A percentile compares a stretch with the other conserved stretches of the same genome.
phyloP scores from a whole-genome alignment of 2,329 filamentous ascomycete genomes.

The Pseudogymnoascus sp. region DNA sequence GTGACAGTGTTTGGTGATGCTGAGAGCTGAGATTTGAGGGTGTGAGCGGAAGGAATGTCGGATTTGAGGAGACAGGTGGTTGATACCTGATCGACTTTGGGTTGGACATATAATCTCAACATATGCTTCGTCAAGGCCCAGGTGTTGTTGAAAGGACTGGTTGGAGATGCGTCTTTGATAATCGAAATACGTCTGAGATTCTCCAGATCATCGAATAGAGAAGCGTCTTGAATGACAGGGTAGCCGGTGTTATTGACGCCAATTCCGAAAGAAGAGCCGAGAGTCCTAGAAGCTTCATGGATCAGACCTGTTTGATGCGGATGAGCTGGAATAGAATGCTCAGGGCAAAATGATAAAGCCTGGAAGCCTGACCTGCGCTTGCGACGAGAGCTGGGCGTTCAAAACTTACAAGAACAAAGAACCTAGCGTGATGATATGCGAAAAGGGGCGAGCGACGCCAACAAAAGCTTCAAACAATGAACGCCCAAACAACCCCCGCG shows the following conservation, averaged over 20 bases:
- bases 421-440: not conserved
- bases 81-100: not conserved
- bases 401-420: not conserved
- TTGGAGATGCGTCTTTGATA: not conserved
- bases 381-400: not conserved
- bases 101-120: not conserved
- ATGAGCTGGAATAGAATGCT: not conserved
- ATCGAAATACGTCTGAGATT: not conserved
- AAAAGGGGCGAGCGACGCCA: not conserved
- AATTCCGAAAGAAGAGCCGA: not conserved
- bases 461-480: not conserved
- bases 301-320: not conserved
- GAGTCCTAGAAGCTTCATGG: not conserved
- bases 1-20: slow-evolving; percentile 52
- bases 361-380: not conserved
- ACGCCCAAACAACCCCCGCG: not conserved
- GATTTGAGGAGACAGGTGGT: not conserved
- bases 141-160: not conserved
- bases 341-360: not conserved
- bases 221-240: not conserved
- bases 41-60: not conserved
- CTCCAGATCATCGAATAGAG: not conserved
- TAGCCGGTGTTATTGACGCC: not conserved
- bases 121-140: not conserved
- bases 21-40: not conserved